Conservation (phyloP, 1,139 yeast genomes). For the Magnusiomyces tetraspermus region DNA sequence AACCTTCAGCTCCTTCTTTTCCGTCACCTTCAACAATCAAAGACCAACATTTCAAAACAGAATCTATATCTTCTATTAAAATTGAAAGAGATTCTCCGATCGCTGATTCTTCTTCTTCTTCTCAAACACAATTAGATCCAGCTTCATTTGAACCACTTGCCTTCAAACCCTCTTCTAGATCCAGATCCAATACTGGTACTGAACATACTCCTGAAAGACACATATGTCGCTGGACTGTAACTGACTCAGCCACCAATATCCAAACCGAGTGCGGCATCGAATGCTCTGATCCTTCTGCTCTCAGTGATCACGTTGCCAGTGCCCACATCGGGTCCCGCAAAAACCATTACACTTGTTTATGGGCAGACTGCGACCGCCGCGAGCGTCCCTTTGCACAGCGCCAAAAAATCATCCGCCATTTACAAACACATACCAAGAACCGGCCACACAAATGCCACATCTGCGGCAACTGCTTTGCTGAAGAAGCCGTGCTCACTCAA, state of each 20-base stretch:
- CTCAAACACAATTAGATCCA: too few species aligned
- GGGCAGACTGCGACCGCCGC: conserved; percentile 70
- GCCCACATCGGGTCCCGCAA: conserved; percentile 70
- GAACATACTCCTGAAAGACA: conserved; percentile 21
- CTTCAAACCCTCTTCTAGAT: too few species aligned
- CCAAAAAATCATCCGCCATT: conserved; percentile 77
- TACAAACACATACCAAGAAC: conserved; percentile 79
- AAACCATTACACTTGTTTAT: conserved; percentile 57
- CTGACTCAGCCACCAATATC: not conserved
- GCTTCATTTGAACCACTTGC: too few species aligned
- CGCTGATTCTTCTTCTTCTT: too few species aligned
- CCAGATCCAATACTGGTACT: too few species aligned
- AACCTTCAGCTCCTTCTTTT: too few species aligned
- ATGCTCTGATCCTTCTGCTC: conserved; percentile 46
- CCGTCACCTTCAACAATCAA: too few species aligned
- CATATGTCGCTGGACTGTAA: conserved; percentile 42
- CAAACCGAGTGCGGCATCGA: conserved; percentile 38
- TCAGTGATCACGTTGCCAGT: conserved; percentile 60
- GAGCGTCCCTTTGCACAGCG: conserved; percentile 56
- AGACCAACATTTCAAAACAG: too few species aligned
- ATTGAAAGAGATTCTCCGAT: too few species aligned
- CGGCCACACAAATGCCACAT: conserved; percentile 62
- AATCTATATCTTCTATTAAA: too few species aligned
- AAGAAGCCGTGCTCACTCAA: conserved; percentile 53
- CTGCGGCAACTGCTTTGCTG: conserved; percentile 65